Evolutionary conservation across 179 eudicot species (phyloP), one percentile per base, ranked within the genome.

Genomic region (Sideroxylon spinosum): DNA sequence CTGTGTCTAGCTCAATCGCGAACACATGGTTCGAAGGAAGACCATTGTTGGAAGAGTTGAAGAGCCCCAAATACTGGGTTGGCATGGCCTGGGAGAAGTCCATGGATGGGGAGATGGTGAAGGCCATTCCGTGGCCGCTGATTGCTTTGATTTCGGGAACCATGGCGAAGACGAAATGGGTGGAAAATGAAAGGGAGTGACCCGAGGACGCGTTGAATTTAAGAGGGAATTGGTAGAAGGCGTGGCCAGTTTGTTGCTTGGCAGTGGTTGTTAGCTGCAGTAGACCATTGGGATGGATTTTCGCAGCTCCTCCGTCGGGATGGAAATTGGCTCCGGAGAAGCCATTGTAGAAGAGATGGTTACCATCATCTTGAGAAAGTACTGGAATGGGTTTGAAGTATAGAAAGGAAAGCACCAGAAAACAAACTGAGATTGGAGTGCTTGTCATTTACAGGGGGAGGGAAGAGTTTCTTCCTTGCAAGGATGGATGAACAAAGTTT

Each of bases 81-180:
- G 75, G 11, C 6, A 25, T 50, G 4, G 87, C 37, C 8, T 73
- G 26, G 2, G 49, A 22, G 57, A 85, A 81, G 73, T 80, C 44
- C 53, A 25, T 52, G 37, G 88, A 61, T 1, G 80, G 82, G 3
- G 83, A 68, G 64, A 87, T 80, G 22, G 29, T 46, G 7, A 87
- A 87, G 37, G 48, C 81, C 20, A 87, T 75, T 37, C 88, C 90
- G 48, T 78, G 80, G 55, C 78, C 71, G 5, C 88, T 77, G 16
- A 67, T 48, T 37, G 63, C 48, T 1, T 29, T 16, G 6, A 73
- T 4, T 7, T 57, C 10, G 63, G 85, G 84, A 61, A 68, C 76
- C 10, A 87, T 85, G 17, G 85, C 86, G 55, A 87, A 81, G 17
- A 65, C 85, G 80, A 81, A 87, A 70, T 78, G 68, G n/a, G 84